These are phyloP conservation scores for Trichocladium uniseriatum DNA, from an alignment of 495 filamentous ascomycete genomes.

Conservation along the genomic window DNA sequence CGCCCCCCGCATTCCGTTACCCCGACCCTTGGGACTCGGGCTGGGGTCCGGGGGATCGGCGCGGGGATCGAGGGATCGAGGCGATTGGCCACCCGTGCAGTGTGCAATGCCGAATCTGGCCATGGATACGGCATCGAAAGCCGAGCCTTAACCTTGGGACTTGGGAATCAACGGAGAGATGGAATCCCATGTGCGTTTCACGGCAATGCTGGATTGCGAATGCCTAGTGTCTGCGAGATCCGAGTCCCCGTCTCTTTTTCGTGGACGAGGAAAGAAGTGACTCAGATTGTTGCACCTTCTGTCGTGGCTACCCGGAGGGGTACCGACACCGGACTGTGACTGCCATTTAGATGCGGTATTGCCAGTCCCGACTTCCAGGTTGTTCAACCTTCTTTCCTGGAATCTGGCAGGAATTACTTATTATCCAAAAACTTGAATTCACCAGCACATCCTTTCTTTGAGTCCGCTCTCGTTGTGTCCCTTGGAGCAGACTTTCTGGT, in stretches of 20 bases:
- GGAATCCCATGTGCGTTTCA: background rate
- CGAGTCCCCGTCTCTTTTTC: background rate
- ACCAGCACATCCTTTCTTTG: no score
- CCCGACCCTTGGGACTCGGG: constrained; percentile 1
- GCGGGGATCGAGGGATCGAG: background rate
- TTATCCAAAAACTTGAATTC: no score
- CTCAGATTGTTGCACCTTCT: background rate
- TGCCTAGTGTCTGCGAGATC: background rate
- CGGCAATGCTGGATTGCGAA: background rate
- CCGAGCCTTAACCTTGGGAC: background rate
- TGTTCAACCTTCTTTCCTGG: no score
- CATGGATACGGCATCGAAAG: background rate
- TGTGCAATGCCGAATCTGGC: background rate
- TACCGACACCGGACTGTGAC: no score
- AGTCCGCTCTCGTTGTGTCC: no score
- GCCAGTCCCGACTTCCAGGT: no score
- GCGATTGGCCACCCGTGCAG: constrained; percentile 2
- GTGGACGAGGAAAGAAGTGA: background rate
- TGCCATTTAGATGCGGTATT: no score
- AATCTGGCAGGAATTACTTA: no score
- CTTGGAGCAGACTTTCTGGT: no score
- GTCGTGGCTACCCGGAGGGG: no score
- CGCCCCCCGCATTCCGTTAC: constrained; percentile 13
- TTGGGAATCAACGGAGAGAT: background rate
- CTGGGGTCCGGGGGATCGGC: constrained; percentile 13